These are phyloP conservation scores for Sporothrix brasiliensis DNA, from an alignment of 2,329 filamentous ascomycete genomes.

Conservation along the genomic window DNA sequence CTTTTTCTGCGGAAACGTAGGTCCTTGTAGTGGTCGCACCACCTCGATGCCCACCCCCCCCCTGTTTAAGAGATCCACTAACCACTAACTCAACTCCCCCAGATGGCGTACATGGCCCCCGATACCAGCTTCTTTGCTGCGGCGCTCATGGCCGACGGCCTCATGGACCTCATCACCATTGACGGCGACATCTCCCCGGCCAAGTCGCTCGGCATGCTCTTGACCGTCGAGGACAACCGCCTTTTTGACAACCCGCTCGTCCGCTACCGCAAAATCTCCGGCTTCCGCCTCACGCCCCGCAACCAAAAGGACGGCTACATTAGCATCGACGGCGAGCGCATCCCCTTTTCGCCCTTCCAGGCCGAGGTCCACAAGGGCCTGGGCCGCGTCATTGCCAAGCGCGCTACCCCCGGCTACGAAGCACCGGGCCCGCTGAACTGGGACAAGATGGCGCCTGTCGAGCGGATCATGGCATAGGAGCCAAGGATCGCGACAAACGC, in stretches of 20 bases:
- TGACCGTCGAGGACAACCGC: conserved; percentile 69
- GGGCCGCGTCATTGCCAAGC: conserved; percentile 81
- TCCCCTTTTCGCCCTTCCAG: conserved; percentile 89
- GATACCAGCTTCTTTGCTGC: conserved; percentile 87
- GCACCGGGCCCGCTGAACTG: conserved; percentile 57
- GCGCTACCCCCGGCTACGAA: conserved; percentile 70
- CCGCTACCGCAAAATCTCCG: conserved; percentile 81
- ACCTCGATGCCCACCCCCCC: too few relatives aligned
- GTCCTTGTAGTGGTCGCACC: conserved; percentile 39
- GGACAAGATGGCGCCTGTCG: conserved; percentile 46
- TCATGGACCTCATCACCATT: conserved; percentile 81
- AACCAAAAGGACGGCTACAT: conserved; percentile 77
- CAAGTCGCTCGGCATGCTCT: conserved; percentile 69
- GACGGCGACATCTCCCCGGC: conserved; percentile 71
- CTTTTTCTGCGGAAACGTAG: conserved; percentile 88
- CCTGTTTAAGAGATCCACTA: too few relatives aligned
- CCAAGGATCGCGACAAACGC: background rate
- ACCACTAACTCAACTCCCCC: too few relatives aligned
- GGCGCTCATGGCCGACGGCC: conserved; percentile 78
- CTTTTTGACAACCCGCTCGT: conserved; percentile 82
- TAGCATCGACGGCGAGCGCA: conserved; percentile 87
- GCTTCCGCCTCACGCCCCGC: conserved; percentile 80
- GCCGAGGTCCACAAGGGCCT: conserved; percentile 82
- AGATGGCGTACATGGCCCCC: conserved; percentile 90
- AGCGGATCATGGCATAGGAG: conserved; percentile 40